phyloP scores from a whole-genome alignment of 1,284 basidiomycete genomes.

The Trichosporon asahii region DNA sequence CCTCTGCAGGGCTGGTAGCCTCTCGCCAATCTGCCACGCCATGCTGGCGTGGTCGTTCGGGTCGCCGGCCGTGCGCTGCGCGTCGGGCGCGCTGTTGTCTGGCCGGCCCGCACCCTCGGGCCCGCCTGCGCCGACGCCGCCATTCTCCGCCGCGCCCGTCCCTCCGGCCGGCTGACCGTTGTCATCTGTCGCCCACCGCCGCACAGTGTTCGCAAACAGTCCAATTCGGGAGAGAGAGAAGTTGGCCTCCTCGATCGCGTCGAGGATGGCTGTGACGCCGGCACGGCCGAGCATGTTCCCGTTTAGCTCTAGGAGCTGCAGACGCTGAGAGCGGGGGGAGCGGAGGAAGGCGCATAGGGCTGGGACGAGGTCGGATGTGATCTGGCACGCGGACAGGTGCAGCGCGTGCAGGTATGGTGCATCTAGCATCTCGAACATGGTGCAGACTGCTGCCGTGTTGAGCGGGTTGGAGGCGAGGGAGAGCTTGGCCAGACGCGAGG shows the following conservation, averaged over 20 bases:
- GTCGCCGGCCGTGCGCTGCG: neutral
- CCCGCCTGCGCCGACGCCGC: neutral
- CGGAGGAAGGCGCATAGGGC: conserved; percentile 29
- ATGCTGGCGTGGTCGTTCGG: conserved; percentile 17
- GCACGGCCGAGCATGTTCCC: conserved; percentile 37
- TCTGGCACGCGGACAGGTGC: conserved; percentile 31
- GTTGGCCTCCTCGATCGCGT: conserved; percentile 36
- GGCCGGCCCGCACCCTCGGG: neutral
- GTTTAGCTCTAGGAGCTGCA: conserved; percentile 41
- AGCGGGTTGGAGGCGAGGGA: conserved; percentile 41
- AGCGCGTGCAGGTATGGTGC: conserved; percentile 33
- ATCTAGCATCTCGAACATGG: conserved; percentile 31
- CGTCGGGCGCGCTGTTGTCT: neutral
- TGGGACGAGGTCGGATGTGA: conserved; percentile 27
- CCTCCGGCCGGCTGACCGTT: conserved; percentile 10
- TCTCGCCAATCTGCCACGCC: conserved; percentile 28
- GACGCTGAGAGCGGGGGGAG: conserved; percentile 29
- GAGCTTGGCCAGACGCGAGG: conserved; percentile 31
- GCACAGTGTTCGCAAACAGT: conserved; percentile 29
- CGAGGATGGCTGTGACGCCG: conserved; percentile 36
- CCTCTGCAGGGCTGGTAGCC: conserved; percentile 34
- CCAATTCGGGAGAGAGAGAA: conserved; percentile 35
- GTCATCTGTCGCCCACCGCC: neutral
- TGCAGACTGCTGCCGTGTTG: conserved; percentile 19
- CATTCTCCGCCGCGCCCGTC: conserved; percentile 4